Conservation (phyloP, 768 basidiomycete species). For the Russula compacta region DNA sequence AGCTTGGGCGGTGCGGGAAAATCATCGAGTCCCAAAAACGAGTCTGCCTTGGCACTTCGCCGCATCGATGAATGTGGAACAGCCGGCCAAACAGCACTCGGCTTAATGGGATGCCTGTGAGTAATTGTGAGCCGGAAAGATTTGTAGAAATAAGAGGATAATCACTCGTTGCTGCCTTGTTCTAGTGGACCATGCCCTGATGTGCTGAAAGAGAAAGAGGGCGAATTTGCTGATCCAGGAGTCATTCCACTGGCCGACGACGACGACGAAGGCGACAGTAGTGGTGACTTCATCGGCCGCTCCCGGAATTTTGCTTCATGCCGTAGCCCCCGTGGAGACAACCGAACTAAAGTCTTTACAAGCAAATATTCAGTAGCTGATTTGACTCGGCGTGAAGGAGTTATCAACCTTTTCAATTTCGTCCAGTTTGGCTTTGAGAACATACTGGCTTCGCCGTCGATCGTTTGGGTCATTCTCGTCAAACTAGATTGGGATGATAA, state of each 20-base stretch:
- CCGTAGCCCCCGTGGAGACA: conserved; percentile 44
- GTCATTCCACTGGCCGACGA: conserved; percentile 16
- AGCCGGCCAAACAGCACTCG: conserved; percentile 32
- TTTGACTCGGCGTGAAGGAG: neutral
- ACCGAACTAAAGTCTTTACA: conserved; percentile 49
- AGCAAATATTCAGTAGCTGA: neutral
- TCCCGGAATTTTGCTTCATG: conserved; percentile 12
- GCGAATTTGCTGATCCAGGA: neutral
- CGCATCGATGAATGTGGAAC: conserved; percentile 33
- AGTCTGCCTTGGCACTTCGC: conserved; percentile 1
- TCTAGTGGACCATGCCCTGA: neutral
- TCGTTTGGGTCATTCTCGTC: conserved; percentile 68
- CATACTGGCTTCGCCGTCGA: conserved; percentile 61
- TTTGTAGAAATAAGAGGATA: neutral
- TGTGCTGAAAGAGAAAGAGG: neutral
- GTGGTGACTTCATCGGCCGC: conserved; percentile 1
- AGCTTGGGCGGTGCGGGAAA: conserved; percentile 51
- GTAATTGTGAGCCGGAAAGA: neutral
- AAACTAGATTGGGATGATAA: conserved; percentile 33
- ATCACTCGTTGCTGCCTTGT: conserved; percentile 9
- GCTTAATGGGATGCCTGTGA: neutral
- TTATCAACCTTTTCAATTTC: conserved; percentile 61
- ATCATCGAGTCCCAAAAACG: conserved; percentile 20
- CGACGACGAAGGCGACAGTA: neutral
- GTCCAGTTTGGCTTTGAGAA: conserved; percentile 68